A percentile compares a stretch with the other conserved stretches of the same genome.
Evolutionary conservation across 345 rosid species (phyloP).

Genomic region (Kandelia obovata): DNA sequence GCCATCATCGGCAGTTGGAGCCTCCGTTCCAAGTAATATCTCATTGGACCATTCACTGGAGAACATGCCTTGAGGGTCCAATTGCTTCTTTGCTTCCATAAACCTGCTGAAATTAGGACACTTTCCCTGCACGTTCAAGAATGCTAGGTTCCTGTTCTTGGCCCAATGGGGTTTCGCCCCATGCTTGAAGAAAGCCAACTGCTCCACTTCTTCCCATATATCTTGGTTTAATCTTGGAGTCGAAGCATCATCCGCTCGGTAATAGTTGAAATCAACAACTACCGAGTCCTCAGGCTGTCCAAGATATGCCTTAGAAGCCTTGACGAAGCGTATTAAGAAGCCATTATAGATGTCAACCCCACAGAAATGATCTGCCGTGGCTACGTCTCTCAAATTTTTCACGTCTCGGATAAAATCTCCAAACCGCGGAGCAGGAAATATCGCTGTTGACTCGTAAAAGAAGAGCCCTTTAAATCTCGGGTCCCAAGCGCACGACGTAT

Average conservation of each 20-base stretch:
- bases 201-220: constrained; percentile 85
- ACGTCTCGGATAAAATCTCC: constrained; percentile 54
- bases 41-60: constrained; percentile 81
- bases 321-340: constrained; percentile 64
- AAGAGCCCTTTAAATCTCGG: constrained; percentile 67
- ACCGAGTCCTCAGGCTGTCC: constrained; percentile 79
- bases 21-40: constrained; percentile 48
- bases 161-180: constrained; percentile 92
- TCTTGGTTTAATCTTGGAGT: constrained; percentile 73
- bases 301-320: constrained; percentile 65
- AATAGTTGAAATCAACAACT: constrained; percentile 78
- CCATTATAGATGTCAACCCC: constrained; percentile 73
- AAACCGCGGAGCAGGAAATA: constrained; percentile 47
- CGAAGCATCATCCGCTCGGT: constrained; percentile 49
- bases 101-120: constrained; percentile 45
- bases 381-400: constrained; percentile 52
- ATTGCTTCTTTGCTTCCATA: constrained; percentile 48
- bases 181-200: constrained; percentile 70
- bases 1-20: constrained; percentile 52
- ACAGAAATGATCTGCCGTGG: constrained; percentile 53
- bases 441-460: constrained; percentile 75
- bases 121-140: constrained; percentile 56
- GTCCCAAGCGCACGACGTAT: constrained; percentile 68
- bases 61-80: constrained; percentile 64
- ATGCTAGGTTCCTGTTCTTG: constrained; percentile 69